Evolutionary conservation across 768 basidiomycete species (phyloP).

Genomic region (Phlegmacium glaucopus): DNA sequence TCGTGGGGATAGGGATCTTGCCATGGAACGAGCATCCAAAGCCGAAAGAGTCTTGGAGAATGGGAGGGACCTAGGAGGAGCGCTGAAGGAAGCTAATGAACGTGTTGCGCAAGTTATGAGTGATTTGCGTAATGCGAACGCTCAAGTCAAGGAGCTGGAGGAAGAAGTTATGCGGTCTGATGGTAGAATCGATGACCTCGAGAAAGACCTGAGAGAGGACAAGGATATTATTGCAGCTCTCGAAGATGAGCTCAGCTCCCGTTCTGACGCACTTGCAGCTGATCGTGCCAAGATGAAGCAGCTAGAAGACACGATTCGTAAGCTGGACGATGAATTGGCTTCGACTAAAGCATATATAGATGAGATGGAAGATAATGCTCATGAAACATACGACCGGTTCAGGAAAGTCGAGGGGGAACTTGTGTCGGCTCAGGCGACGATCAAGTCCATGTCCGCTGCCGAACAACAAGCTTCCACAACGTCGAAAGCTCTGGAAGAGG

Average conservation of each 20-base stretch:
- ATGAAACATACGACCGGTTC: conserved; percentile 46
- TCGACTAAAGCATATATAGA: conserved; percentile 47
- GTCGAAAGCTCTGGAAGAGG: conserved; percentile 48
- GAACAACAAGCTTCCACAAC: conserved; percentile 48
- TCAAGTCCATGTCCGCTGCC: conserved; percentile 39
- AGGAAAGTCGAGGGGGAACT: conserved; percentile 58
- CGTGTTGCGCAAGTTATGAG: conserved; percentile 50
- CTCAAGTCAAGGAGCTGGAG: conserved; percentile 59
- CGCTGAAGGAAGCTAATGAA: conserved; percentile 63
- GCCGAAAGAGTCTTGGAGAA: conserved; percentile 62
- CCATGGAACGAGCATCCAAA: conserved; percentile 57
- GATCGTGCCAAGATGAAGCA: conserved; percentile 25
- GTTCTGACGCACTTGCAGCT: conserved; percentile 33
- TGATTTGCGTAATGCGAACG: conserved; percentile 58
- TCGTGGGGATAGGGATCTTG: conserved; percentile 51
- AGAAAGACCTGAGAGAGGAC: conserved; percentile 55
- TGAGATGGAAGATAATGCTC: conserved; percentile 63
- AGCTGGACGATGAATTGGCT: conserved; percentile 44
- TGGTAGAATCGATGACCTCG: conserved; percentile 49
- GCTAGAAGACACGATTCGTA: conserved; percentile 32
- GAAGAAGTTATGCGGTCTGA: conserved; percentile 54
- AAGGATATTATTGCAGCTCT: conserved; percentile 39
- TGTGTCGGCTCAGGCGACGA: conserved; percentile 39
- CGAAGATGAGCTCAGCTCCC: conserved; percentile 39
- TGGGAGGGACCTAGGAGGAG: conserved; percentile 66